phyloP scores from a whole-genome alignment of 2,329 filamentous ascomycete genomes.

The Mollisia scopiformis region DNA sequence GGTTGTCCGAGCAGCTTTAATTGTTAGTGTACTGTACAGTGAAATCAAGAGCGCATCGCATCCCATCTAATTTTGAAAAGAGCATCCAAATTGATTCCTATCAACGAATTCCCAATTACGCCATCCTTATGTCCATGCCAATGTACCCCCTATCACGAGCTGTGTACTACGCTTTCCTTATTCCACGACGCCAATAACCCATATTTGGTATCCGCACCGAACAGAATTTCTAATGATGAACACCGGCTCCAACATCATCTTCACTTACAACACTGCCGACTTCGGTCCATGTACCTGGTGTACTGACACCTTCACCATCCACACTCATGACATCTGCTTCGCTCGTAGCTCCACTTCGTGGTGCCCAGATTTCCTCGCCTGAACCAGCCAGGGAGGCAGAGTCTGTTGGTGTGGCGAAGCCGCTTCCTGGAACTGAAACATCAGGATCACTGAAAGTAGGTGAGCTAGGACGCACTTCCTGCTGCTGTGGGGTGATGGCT shows the following conservation, averaged over 20 bases:
- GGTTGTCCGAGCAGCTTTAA: neutral
- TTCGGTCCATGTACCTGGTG: slow-evolving; percentile 67
- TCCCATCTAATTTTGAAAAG: neutral
- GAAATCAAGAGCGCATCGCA: neutral
- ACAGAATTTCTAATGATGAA: slow-evolving; percentile 29
- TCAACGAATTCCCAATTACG: neutral
- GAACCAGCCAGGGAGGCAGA: slow-evolving; percentile 58
- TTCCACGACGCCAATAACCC: neutral
- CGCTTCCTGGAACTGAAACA: slow-evolving; percentile 43
- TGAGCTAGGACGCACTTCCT: slow-evolving; percentile 22
- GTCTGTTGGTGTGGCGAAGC: slow-evolving; percentile 58
- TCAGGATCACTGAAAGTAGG: slow-evolving; percentile 31
- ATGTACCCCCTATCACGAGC: neutral
- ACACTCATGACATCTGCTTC: slow-evolving; percentile 62
- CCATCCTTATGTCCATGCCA: neutral
- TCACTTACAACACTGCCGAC: slow-evolving; percentile 63
- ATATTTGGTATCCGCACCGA: neutral
- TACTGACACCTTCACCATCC: slow-evolving; percentile 58
- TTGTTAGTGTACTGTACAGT: neutral
- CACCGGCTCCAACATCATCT: slow-evolving; percentile 30
- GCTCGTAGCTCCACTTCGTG: slow-evolving; percentile 40
- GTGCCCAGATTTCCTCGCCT: slow-evolving; percentile 44
- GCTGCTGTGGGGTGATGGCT: slow-evolving; percentile 21
- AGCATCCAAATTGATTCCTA: neutral
- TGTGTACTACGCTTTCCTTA: neutral